phyloP scores from a whole-genome alignment of 495 filamentous ascomycete genomes.

The Pseudomonodictys pantanalensis region DNA sequence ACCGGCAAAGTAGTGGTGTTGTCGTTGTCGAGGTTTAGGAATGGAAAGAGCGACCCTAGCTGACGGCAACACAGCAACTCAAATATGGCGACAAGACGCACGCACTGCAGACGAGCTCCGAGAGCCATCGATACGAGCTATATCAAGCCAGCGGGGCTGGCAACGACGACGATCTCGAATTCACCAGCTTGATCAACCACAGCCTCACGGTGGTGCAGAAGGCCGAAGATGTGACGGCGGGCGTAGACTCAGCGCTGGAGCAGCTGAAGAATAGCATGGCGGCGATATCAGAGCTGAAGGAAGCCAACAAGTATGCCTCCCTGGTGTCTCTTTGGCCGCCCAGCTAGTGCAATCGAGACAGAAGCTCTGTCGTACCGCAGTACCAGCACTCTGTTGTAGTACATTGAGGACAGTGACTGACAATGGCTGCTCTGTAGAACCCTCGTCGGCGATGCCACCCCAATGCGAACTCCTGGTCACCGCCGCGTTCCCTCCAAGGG shows the following conservation, averaged over 20 bases:
- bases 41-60: constrained; percentile 8
- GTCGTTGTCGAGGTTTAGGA: neutral
- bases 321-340: neutral
- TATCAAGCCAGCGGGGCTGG: constrained; percentile 25
- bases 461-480: constrained; percentile 21
- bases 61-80: constrained; percentile 30
- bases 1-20: neutral
- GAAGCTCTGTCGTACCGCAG: neutral
- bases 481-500: constrained; percentile 31
- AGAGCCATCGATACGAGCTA: constrained; percentile 33
- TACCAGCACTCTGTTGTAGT: neutral
- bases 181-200: constrained; percentile 34
- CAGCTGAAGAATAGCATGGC: constrained; percentile 40
- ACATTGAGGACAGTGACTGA: constrained; percentile 10
- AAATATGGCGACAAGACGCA: constrained; percentile 33
- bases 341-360: neutral
- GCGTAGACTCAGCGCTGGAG: constrained; percentile 40
- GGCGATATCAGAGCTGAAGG: constrained; percentile 39
- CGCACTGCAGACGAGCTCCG: constrained; percentile 24
- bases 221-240: constrained; percentile 27
- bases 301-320: constrained; percentile 39
- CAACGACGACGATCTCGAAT: constrained; percentile 30
- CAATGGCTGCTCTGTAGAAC: constrained; percentile 22
- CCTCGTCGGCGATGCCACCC: constrained; percentile 27
- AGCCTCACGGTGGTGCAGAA: constrained; percentile 29